Evolutionary conservation across 306 rosid genomes (phyloP).

Genomic region (Cajanus cajan): DNA sequence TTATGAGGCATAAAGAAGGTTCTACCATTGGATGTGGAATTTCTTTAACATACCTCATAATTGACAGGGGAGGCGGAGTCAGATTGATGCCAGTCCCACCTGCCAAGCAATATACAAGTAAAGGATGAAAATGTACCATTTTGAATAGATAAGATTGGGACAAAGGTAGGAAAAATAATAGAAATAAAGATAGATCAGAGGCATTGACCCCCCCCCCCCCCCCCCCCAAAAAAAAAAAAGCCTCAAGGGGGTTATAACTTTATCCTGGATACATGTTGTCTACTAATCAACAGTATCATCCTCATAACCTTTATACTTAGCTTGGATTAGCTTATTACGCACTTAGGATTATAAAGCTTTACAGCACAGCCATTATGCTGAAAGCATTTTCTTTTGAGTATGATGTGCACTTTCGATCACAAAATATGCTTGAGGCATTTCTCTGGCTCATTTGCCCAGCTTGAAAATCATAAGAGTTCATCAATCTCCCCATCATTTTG

Average conservation of each 20-base stretch:
- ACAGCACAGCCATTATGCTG: not conserved
- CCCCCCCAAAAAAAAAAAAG: too few relatives aligned
- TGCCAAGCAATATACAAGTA: constrained; percentile 39
- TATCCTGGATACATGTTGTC: not conserved
- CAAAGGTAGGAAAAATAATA: not conserved
- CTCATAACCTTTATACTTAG: not conserved
- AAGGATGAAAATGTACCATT: constrained; percentile 3
- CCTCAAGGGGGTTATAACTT: not conserved
- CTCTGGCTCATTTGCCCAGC: too few relatives aligned
- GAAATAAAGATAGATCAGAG: not conserved
- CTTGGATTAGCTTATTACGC: not conserved
- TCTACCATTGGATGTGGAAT: not conserved
- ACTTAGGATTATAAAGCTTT: not conserved
- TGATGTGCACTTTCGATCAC: not conserved
- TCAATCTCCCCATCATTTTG: not conserved
- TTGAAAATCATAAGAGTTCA: not conserved
- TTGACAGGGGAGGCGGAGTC: constrained; percentile 90
- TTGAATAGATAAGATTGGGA: not conserved
- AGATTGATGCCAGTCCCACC: constrained; percentile 99
- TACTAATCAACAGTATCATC: not conserved
- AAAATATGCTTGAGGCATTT: not conserved
- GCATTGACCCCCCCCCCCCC: not conserved
- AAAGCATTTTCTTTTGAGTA: not conserved
- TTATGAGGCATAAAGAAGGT: not conserved
- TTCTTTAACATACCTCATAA: constrained; percentile 61